Conservation (phyloP, 169 alveolate genomes). For the Eimeria mitis region DNA sequence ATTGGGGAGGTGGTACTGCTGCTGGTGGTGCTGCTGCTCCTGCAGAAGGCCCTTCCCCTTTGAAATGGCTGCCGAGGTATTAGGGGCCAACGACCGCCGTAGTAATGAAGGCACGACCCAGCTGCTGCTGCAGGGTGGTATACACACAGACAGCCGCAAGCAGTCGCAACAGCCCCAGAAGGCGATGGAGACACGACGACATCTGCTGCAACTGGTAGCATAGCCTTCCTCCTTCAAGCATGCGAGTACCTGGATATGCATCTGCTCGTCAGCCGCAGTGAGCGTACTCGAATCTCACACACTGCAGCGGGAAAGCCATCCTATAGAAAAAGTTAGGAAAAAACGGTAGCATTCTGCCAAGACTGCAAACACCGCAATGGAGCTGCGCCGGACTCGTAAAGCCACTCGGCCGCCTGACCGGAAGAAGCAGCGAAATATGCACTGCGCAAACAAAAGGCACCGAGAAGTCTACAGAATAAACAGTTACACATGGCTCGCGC, state of each 20-base stretch:
- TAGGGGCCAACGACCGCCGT: no score
- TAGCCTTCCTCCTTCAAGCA: neutral
- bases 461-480: neutral
- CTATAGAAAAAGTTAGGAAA: neutral
- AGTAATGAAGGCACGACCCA: no score
- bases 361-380: neutral
- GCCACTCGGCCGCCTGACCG: slow-evolving; percentile 1
- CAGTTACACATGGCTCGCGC: neutral
- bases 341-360: neutral
- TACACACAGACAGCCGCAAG: no score
- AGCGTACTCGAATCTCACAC: neutral
- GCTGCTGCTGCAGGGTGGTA: no score
- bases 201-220: no score
- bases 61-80: no score
- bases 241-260: neutral
- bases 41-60: no score
- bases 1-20: no score
- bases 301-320: neutral
- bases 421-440: neutral
- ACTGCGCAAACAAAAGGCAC: neutral
- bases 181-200: no score
- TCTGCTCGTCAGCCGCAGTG: neutral
- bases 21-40: no score
- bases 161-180: no score
- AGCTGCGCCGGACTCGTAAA: neutral